Evolutionary conservation across 106 monocot species (phyloP), one percentile per base, ranked within the genome.

Genomic region (Allium cepa): DNA sequence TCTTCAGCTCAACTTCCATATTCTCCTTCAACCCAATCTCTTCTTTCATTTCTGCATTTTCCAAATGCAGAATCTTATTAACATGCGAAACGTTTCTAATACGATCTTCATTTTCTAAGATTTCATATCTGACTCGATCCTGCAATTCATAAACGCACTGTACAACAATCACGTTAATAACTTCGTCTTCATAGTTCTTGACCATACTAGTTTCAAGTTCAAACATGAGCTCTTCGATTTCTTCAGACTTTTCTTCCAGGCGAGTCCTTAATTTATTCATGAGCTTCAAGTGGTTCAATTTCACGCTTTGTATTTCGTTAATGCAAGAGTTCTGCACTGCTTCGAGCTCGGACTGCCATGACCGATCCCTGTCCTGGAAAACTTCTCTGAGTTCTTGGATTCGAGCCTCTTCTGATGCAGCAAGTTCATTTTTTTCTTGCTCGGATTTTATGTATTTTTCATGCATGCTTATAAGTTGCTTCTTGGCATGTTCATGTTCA

Each of bases 321-420:
- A 81, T 76, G 60, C 92, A 81, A 17, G 85, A 76, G 16, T 49
- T 22, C 66, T 87, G 83, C 46, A 84, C 71, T 49, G 92, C 88
- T 53, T 86, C 86, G 0, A 97, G 86, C 67, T 97, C 92, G 11
- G 92, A 86, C 71, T 86, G 80, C 96, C 92, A 92, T 13, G 80
- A 81, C 7, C 68, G 67, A 56, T 97, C 96, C 4, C 84, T 73
- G 62, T 87, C 84, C 56, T 84, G 79, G 50, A 83, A 82, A 57
- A 89, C 71, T 61, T 81, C 77, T 45, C 77, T 72, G 7, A 97
- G 80, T 76, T 92, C 92, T 66, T 79, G 76, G 36, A 89, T 72
- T 48, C 86, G 72, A 47, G 62, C 56, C 53, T 92, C 87, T 57
- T 90, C 97, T 11, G 86, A 82, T 49, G 76, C 80, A 36, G 89